Conservation (phyloP, 495 filamentous ascomycete species). For the Sphaerosporella brunnea region DNA sequence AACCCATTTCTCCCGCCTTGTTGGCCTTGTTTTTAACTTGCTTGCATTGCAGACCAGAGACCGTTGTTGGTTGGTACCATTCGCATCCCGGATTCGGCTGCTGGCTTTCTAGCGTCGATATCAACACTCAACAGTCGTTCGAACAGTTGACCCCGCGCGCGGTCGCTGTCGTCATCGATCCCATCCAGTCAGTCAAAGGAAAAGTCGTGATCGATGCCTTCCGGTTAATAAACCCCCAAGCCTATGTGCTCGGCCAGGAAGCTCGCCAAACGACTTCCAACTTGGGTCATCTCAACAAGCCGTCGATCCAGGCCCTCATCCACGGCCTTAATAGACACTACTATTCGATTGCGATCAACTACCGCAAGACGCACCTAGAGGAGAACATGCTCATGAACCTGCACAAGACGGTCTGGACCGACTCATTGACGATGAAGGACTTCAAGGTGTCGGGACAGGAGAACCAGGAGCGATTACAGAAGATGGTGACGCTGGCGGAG, state of each 20-base stretch:
- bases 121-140: slow-evolving; percentile 98
- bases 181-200: slow-evolving; percentile 97
- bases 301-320: slow-evolving; percentile 96
- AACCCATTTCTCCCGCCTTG: slow-evolving; percentile 10
- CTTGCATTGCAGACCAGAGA: slow-evolving; percentile 51
- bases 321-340: slow-evolving; percentile 96
- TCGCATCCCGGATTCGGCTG: slow-evolving; percentile 98
- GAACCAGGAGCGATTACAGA: slow-evolving; percentile 72
- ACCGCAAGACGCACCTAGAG: slow-evolving; percentile 90
- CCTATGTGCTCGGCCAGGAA: slow-evolving; percentile 95
- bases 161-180: slow-evolving; percentile 93
- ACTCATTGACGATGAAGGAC: slow-evolving; percentile 91
- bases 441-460: slow-evolving; percentile 67
- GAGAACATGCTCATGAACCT: slow-evolving; percentile 99
- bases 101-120: slow-evolving; percentile 97
- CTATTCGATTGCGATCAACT: slow-evolving; percentile 96
- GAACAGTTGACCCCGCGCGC: slow-evolving; percentile 91
- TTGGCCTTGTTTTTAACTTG: not conserved
- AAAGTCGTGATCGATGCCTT: slow-evolving; percentile 99
- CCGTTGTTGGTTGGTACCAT: slow-evolving; percentile 98
- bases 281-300: slow-evolving; percentile 94
- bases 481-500: slow-evolving; percentile 73
- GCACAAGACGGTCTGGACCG: slow-evolving; percentile 98
- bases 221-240: slow-evolving; percentile 95
- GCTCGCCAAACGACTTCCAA: slow-evolving; percentile 97